phyloP scores from a whole-genome alignment of 2,329 filamentous ascomycete species.

The Paraphaeosphaeria sporulosa region DNA sequence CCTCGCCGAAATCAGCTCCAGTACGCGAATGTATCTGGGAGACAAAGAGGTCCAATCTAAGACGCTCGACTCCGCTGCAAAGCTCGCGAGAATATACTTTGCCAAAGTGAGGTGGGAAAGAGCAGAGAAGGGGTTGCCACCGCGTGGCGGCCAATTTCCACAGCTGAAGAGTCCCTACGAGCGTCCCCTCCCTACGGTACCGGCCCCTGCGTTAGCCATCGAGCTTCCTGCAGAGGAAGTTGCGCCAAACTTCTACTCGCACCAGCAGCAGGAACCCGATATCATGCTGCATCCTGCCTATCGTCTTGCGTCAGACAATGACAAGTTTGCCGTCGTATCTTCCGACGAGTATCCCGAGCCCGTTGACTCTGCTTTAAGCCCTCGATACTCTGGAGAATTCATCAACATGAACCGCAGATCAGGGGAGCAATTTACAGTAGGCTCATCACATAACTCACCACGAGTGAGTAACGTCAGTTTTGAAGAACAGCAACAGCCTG shows the following conservation, averaged over 20 bases:
- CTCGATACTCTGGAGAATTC: slow-evolving; percentile 66
- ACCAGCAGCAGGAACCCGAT: slow-evolving; percentile 32
- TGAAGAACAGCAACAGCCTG: slow-evolving; percentile 29
- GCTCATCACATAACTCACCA: slow-evolving; percentile 35
- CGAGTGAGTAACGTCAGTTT: slow-evolving; percentile 27
- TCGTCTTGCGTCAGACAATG: slow-evolving; percentile 42
- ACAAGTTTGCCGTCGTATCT: slow-evolving; percentile 64
- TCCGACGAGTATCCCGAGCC: slow-evolving; percentile 65
- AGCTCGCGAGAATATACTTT: slow-evolving; percentile 82
- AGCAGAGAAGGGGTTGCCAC: slow-evolving; percentile 44
- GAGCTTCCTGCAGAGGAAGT: slow-evolving; percentile 67
- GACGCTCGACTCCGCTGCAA: slow-evolving; percentile 77
- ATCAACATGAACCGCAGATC: slow-evolving; percentile 59
- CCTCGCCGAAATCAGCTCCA: slow-evolving; percentile 92
- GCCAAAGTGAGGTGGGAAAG: slow-evolving; percentile 74
- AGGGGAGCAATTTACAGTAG: slow-evolving; percentile 38
- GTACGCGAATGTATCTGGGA: slow-evolving; percentile 82
- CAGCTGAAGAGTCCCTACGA: slow-evolving; percentile 40
- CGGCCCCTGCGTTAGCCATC: slow-evolving; percentile 57
- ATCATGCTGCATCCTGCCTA: slow-evolving; percentile 50
- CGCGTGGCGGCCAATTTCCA: slow-evolving; percentile 32
- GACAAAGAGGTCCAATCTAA: slow-evolving; percentile 77
- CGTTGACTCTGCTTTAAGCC: slow-evolving; percentile 44
- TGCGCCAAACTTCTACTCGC: slow-evolving; percentile 44
- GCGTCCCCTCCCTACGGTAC: slow-evolving; percentile 42